phyloP scores from a whole-genome alignment of 106 monocot genomes.

The Phalaenopsis equestris region DNA sequence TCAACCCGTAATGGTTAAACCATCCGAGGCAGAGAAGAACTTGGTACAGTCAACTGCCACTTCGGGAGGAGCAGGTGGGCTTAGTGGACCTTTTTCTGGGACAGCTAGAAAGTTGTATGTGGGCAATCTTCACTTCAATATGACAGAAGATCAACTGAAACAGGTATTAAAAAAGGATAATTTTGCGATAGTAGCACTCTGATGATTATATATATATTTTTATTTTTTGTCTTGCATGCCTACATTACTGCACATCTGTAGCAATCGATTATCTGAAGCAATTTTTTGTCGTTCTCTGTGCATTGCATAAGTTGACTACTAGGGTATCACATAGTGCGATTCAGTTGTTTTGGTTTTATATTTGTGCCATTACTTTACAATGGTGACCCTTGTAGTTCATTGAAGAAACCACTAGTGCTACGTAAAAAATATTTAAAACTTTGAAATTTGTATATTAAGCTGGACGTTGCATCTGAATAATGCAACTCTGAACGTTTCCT shows the following conservation, averaged over 20 bases:
- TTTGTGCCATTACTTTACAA: no score
- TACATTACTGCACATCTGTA: neutral
- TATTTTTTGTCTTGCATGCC: neutral
- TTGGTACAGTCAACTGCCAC: conserved; percentile 65
- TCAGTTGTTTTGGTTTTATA: neutral
- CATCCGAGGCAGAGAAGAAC: conserved; percentile 96
- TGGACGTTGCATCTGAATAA: no score
- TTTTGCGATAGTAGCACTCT: neutral
- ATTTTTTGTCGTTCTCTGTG: neutral
- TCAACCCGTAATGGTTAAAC: conserved; percentile 92
- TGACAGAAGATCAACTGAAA: conserved; percentile 81
- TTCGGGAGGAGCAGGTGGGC: conserved; percentile 34
- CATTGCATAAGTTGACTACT: neutral
- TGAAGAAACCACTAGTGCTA: no score
- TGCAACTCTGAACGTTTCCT: no score
- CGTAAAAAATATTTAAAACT: no score
- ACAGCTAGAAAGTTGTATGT: conserved; percentile 86
- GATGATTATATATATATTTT: neutral
- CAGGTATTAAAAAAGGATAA: conserved; percentile 37
- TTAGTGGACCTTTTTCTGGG: conserved; percentile 48
- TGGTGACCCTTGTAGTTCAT: no score
- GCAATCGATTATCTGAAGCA: neutral
- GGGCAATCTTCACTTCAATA: conserved; percentile 85
- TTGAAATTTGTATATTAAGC: no score
- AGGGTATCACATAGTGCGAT: neutral